phyloP scores from a whole-genome alignment of 805 yeast genomes.

The Candida ficus region DNA sequence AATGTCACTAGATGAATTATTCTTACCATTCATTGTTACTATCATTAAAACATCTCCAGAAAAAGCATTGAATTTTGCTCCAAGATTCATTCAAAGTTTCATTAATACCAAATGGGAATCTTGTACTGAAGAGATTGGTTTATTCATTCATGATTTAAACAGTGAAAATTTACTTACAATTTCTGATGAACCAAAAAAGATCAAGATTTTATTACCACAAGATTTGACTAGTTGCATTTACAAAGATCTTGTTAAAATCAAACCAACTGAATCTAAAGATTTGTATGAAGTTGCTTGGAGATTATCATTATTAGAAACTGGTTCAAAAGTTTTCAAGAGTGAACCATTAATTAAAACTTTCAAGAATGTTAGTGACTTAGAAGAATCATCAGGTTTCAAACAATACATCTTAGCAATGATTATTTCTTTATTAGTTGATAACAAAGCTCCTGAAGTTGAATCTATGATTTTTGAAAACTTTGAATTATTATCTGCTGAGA shows the following conservation, averaged over 20 bases:
- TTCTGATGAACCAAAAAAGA: conserved; percentile 11
- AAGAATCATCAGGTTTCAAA: conserved; percentile 12
- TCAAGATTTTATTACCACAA: conserved; percentile 16
- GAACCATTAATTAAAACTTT: conserved; percentile 5
- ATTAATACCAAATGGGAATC: conserved; percentile 39
- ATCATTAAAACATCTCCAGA: conserved; percentile 37
- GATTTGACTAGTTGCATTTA: conserved; percentile 9
- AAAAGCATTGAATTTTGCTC: conserved; percentile 38
- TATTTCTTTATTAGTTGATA: conserved; percentile 11
- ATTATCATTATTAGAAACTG: conserved; percentile 35
- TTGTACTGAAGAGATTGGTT: conserved; percentile 32
- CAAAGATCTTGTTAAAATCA: conserved; percentile 6
- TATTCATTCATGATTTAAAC: conserved; percentile 36
- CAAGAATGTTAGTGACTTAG: neutral
- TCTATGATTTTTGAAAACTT: conserved; percentile 12
- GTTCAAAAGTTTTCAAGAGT: conserved; percentile 25
- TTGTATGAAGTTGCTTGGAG: conserved; percentile 50
- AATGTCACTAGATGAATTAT: conserved; percentile 29
- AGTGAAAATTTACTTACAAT: conserved; percentile 20
- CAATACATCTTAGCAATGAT: conserved; percentile 14
- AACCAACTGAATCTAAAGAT: conserved; percentile 7
- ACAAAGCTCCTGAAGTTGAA: neutral
- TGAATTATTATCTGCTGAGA: conserved; percentile 18
- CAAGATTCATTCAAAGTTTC: conserved; percentile 44
- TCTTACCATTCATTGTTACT: conserved; percentile 44